Base-by-base conservation (phyloP, 495 filamentous ascomycete genomes). In the Clavariopsis aquatica region DNA sequence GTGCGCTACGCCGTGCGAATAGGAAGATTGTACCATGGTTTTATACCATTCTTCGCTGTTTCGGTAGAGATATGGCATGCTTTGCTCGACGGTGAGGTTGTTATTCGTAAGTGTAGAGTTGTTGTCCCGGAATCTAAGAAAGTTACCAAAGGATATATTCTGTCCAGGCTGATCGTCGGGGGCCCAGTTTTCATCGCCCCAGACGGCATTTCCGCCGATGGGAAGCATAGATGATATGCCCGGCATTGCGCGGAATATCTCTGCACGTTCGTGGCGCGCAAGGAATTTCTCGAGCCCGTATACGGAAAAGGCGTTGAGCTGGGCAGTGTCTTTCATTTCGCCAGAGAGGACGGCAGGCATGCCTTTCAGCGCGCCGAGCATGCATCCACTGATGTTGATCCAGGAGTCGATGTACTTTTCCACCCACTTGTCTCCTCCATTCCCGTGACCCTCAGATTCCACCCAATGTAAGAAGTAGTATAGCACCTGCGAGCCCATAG, bases 391-490 rank as follows among this genome's bases (percentile, higher is more conserved):
- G 73, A 98, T 92, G 73, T 98, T 98, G 76, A 98, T 93, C 91
- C 95, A 98, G 22, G 89, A 87, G 62, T 94, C 95, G 52, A 98
- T 84, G 73, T 96, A 84, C 23, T 80, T 82, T 45, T 98, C 92
- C 0, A 98, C 95, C 94, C 94, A 98, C 65, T 85, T 82, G 15
- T 86, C 82, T 5, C 94, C 94, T 7, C 92, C 92, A 27, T 85
- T 84, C 20, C 93, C 94, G 57, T 93, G 84, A 0, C 84, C 82
- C 23, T 85, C 78, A 20, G 90, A 86, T 65, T 95, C 91, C 9
- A 95, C 93, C 94, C 94, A 98, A 69, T 98, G 96, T 71, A 96
- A 90, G 76, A 98, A 98, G 78, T 96, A 98, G 73, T 95, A 88
- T 13, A 93, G 79, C 0, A 98, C 93, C 74, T 98, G 95, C 34